Conservation (phyloP, 495 filamentous ascomycete genomes). For the Xanthoparmelia taractica region DNA sequence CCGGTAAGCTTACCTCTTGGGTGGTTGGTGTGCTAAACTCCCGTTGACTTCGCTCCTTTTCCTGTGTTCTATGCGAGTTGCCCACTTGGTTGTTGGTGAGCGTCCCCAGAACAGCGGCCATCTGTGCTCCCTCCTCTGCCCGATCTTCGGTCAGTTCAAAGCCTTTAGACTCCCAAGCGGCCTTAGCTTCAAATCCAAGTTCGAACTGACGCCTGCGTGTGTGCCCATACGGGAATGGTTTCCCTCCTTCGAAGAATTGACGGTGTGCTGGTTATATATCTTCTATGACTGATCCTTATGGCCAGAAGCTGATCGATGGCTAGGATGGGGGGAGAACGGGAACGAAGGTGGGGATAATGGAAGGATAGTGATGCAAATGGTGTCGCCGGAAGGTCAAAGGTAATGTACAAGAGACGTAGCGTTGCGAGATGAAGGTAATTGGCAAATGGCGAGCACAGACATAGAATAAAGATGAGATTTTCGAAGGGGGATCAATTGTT, state of each 20-base stretch:
- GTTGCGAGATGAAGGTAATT: not conserved
- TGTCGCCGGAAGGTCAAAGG: not conserved
- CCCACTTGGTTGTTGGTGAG: not conserved
- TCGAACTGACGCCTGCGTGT: not conserved
- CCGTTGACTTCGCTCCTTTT: conserved; percentile 11
- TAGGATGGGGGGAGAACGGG: not conserved
- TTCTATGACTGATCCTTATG: not conserved
- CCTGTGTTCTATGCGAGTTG: not conserved
- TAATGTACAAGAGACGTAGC: not conserved
- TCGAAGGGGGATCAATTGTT: not conserved
- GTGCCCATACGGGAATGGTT: not conserved
- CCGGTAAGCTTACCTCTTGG: conserved; percentile 15
- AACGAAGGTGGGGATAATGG: not conserved
- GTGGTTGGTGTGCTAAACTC: not conserved
- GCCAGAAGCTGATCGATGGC: not conserved
- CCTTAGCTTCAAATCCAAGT: not conserved
- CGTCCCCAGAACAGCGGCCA: conserved; percentile 15
- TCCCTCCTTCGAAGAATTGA: not conserved
- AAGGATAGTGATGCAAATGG: not conserved
- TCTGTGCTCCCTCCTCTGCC: not conserved
- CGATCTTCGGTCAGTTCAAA: not conserved
- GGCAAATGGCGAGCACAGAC: too few species aligned
- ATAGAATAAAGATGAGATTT: not conserved
- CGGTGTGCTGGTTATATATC: not conserved
- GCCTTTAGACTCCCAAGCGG: not conserved